These are phyloP conservation scores for Ramalina peruviana DNA, from an alignment of 495 filamentous ascomycete genomes.

Conservation along the genomic window DNA sequence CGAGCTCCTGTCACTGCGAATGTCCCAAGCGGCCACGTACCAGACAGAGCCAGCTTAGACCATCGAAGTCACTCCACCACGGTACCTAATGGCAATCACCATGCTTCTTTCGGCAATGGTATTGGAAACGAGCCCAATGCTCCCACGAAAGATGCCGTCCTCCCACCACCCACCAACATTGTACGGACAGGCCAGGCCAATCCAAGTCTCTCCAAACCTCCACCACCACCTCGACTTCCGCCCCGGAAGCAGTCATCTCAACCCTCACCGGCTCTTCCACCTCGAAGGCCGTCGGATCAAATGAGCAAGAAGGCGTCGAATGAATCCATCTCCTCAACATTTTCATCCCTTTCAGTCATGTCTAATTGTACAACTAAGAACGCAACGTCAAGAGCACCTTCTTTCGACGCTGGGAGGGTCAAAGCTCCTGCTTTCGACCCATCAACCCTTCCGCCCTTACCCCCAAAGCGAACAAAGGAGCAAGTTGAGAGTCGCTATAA, in stretches of 20 bases:
- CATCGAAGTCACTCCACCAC: slow-evolving; percentile 33
- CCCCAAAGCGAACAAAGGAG: slow-evolving; percentile 21
- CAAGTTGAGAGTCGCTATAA: slow-evolving; percentile 8
- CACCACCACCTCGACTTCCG: slow-evolving; percentile 30
- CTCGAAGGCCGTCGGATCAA: slow-evolving; percentile 26
- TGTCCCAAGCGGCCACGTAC: slow-evolving; percentile 21
- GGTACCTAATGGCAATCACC: slow-evolving; percentile 29
- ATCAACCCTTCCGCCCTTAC: slow-evolving; percentile 30
- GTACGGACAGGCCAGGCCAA: slow-evolving; percentile 14
- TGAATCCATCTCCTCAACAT: slow-evolving; percentile 20
- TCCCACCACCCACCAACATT: slow-evolving; percentile 21
- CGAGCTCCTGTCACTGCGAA: slow-evolving; percentile 22
- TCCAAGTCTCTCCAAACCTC: slow-evolving; percentile 22
- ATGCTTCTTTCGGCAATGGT: slow-evolving; percentile 17
- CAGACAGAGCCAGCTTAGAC: slow-evolving; percentile 15
- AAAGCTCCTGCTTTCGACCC: slow-evolving; percentile 31
- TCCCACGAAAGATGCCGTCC: slow-evolving; percentile 16
- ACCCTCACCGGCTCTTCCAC: slow-evolving; percentile 28
- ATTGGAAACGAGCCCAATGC: slow-evolving; percentile 33
- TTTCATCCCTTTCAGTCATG: slow-evolving; percentile 18
- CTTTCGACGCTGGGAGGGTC: slow-evolving; percentile 25
- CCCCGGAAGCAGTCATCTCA: slow-evolving; percentile 33
- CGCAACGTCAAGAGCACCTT: slow-evolving; percentile 22
- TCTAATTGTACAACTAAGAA: slow-evolving; percentile 25
- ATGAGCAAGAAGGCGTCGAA: slow-evolving; percentile 24